Evolutionary conservation across 768 basidiomycete species (phyloP).

Genomic region (Tephrocybe rancida): DNA sequence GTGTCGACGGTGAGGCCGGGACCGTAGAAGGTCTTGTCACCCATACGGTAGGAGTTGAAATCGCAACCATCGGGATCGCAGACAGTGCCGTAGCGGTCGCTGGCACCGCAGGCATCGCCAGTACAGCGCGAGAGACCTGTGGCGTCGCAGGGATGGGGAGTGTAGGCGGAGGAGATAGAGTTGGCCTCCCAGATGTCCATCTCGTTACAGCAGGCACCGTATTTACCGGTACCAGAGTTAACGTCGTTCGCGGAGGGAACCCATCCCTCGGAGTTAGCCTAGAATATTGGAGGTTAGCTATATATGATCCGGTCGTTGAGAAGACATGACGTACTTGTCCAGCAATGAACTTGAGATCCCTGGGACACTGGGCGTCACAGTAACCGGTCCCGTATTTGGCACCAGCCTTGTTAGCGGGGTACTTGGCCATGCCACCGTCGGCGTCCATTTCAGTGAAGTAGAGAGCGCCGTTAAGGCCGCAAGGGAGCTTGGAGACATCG

Average conservation of each 20-base stretch:
- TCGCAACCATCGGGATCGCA: no score
- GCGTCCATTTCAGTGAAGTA: no score
- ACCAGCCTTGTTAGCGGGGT: constrained; percentile 7
- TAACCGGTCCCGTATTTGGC: no score
- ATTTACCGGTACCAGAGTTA: no score
- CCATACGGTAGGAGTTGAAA: constrained; percentile 64
- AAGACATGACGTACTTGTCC: constrained; percentile 1
- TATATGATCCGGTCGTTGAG: not conserved
- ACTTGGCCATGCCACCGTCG: constrained; percentile 9
- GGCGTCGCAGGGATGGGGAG: constrained; percentile 51
- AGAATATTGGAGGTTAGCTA: constrained; percentile 1
- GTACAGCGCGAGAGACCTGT: constrained; percentile 42
- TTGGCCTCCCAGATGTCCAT: constrained; percentile 68
- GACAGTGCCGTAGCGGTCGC: constrained; percentile 41
- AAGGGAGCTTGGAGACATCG: no score
- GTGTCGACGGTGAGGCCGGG: constrained; percentile 51
- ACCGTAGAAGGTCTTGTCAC: no score
- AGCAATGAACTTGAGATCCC: constrained; percentile 9
- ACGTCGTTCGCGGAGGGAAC: constrained; percentile 32
- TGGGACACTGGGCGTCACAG: constrained; percentile 7
- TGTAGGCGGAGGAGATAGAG: constrained; percentile 50
- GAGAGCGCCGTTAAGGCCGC: no score
- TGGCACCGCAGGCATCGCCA: constrained; percentile 38
- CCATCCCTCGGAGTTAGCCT: constrained; percentile 54
- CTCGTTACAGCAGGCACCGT: constrained; percentile 54